Percentiles rank a stretch among this genome's conserved stretches.
Evolutionary conservation across 148 eudicot species (phyloP).

Genomic region (Rhododendron henanense): DNA sequence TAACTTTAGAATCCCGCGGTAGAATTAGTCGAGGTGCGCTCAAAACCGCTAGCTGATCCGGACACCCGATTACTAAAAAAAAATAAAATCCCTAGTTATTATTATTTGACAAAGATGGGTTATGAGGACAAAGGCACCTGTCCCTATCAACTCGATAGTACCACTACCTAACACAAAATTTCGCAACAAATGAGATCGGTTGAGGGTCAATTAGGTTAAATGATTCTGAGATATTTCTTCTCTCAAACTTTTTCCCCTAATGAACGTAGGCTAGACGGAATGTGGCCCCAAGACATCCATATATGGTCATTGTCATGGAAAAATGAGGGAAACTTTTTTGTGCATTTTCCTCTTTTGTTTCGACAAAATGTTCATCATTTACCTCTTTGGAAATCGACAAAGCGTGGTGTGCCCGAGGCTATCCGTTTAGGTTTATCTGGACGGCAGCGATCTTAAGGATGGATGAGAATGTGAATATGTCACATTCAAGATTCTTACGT

Average conservation of each 20-base stretch:
- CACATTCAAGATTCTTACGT: no score
- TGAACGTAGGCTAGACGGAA: background rate
- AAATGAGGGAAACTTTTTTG: background rate
- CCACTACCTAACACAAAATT: background rate
- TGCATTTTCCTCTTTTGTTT: background rate
- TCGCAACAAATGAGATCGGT: background rate
- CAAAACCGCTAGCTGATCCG: accelerated
- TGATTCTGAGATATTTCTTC: background rate
- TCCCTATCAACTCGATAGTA: background rate
- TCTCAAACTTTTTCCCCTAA: background rate
- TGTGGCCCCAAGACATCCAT: background rate
- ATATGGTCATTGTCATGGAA: background rate
- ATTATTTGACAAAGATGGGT: background rate
- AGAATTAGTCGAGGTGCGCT: no score
- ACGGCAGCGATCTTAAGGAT: no score
- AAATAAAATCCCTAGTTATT: background rate
- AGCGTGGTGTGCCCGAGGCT: no score
- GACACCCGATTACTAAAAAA: background rate
- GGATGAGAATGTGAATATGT: no score
- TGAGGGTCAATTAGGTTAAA: background rate
- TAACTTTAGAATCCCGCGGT: no score
- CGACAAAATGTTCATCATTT: no score
- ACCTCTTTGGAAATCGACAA: no score
- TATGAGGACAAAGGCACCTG: background rate
- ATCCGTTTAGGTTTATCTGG: no score